Evolutionary conservation across 371 early-diverging fungal species (phyloP).

Genomic region (Rhizoclosmatium hyalinum): DNA sequence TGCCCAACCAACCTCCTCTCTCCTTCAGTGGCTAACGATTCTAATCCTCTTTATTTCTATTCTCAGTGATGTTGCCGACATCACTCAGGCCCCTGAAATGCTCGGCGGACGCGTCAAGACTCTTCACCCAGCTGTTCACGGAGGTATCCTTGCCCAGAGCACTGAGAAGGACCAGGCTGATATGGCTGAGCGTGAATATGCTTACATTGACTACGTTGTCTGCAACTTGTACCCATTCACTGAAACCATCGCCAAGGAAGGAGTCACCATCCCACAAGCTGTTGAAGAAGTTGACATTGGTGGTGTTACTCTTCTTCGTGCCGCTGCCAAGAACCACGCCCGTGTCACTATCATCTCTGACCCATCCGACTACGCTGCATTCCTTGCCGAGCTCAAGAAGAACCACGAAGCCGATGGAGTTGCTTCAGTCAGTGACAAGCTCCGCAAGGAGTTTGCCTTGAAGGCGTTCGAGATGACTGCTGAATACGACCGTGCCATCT

Average conservation of each 20-base stretch:
- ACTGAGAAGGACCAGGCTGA: slow-evolving; percentile 86
- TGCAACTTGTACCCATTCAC: slow-evolving; percentile 98
- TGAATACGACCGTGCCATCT: slow-evolving; percentile 94
- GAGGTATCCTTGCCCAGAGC: slow-evolving; percentile 95
- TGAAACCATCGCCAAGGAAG: slow-evolving; percentile 86
- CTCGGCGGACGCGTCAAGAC: slow-evolving; percentile 98
- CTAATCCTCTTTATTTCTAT: slow-evolving; percentile 1
- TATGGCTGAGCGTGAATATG: slow-evolving; percentile 84
- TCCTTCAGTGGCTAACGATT: background rate
- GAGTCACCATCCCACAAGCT: slow-evolving; percentile 90
- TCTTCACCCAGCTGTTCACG: slow-evolving; percentile 97
- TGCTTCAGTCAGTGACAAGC: slow-evolving; percentile 50
- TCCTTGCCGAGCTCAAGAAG: slow-evolving; percentile 72
- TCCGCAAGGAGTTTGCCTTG: slow-evolving; percentile 72
- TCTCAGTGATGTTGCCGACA: slow-evolving; percentile 90
- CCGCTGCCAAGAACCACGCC: slow-evolving; percentile 98
- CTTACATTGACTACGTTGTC: slow-evolving; percentile 92
- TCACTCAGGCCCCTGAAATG: slow-evolving; percentile 98
- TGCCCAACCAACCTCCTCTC: background rate
- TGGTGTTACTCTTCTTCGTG: slow-evolving; percentile 96
- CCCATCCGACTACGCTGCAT: slow-evolving; percentile 84
- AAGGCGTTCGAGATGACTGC: slow-evolving; percentile 95
- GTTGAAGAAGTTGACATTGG: slow-evolving; percentile 98
- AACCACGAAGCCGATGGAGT: slow-evolving; percentile 46
- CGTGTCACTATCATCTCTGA: slow-evolving; percentile 93